phyloP scores from a whole-genome alignment of 176 grass and related monocot species.

The Juncus effusus region DNA sequence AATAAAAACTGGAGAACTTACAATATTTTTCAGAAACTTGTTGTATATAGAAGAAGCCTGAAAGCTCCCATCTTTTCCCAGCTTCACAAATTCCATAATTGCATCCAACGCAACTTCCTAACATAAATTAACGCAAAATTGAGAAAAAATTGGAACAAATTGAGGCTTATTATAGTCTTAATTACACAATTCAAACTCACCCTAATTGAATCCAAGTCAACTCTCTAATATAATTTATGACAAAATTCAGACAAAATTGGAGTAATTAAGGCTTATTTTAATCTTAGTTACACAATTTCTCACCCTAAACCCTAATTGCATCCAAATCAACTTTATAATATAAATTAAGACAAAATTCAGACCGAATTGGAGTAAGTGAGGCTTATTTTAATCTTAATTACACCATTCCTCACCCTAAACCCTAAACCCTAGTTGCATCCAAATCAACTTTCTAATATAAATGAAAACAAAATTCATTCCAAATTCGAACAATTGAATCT shows the following conservation, averaged over 20 bases:
- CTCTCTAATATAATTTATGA: not conserved
- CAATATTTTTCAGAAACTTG: conserved; percentile 56
- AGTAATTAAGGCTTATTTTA: not conserved
- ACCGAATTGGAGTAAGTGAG: too few species aligned
- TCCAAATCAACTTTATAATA: too few species aligned
- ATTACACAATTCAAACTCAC: not conserved
- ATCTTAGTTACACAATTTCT: not conserved
- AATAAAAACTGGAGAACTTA: conserved; percentile 29
- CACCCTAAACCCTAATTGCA: too few species aligned
- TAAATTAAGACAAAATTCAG: too few species aligned
- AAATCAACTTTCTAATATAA: too few species aligned
- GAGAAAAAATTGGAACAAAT: not conserved
- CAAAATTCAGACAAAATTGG: not conserved
- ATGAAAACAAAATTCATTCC: too few species aligned
- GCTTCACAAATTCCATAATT: conserved; percentile 89
- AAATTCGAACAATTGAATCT: too few species aligned
- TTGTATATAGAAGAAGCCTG: conserved; percentile 63
- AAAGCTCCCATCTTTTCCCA: conserved; percentile 71
- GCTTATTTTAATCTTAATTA: too few species aligned
- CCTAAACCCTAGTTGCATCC: too few species aligned
- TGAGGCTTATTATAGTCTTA: not conserved
- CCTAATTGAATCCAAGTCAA: too few species aligned
- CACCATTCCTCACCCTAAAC: too few species aligned
- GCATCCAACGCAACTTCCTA: conserved; percentile 87
- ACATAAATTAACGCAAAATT: not conserved